A percentile compares a stretch with the other conserved stretches of the same genome.
phyloP scores from a whole-genome alignment of 805 yeast genomes.

The Wickerhamomyces kurtzmanii region DNA sequence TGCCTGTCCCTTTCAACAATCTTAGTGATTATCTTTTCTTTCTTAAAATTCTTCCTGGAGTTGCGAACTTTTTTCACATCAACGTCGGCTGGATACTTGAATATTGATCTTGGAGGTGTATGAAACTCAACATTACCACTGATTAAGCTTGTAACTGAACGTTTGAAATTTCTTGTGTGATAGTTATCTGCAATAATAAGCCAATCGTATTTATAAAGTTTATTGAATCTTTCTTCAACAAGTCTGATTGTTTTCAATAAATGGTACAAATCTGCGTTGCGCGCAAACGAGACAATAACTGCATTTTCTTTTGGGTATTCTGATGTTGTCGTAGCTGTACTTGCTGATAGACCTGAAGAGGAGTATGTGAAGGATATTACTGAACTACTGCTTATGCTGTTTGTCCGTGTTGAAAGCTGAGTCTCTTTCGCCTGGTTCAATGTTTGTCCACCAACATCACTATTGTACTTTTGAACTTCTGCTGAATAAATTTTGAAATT shows the following conservation, averaged over 20 bases:
- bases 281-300: slow-evolving; percentile 56
- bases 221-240: slow-evolving; percentile 60
- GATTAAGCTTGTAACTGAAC: slow-evolving; percentile 30
- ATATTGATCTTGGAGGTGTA: slow-evolving; percentile 40
- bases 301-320: slow-evolving; percentile 34
- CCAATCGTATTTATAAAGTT: slow-evolving; percentile 59
- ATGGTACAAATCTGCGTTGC: slow-evolving; percentile 49
- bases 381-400: too few relatives aligned
- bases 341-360: background rate
- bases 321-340: background rate
- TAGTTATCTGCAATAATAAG: slow-evolving; percentile 60
- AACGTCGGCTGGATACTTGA: slow-evolving; percentile 53
- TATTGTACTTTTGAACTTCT: too few relatives aligned
- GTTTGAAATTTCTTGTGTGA: slow-evolving; percentile 42
- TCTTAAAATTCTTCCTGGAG: slow-evolving; percentile 28
- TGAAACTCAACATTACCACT: slow-evolving; percentile 55
- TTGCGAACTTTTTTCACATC: slow-evolving; percentile 33
- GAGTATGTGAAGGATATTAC: too few relatives aligned
- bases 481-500: too few relatives aligned
- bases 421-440: too few relatives aligned
- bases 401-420: too few relatives aligned
- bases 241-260: slow-evolving; percentile 48
- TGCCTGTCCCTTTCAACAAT: slow-evolving; percentile 49
- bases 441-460: too few relatives aligned
- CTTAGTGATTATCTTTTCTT: slow-evolving; percentile 39